These are phyloP conservation scores for Botrytis byssoidea DNA, from an alignment of 2,329 filamentous ascomycete species.

Conservation along the genomic window DNA sequence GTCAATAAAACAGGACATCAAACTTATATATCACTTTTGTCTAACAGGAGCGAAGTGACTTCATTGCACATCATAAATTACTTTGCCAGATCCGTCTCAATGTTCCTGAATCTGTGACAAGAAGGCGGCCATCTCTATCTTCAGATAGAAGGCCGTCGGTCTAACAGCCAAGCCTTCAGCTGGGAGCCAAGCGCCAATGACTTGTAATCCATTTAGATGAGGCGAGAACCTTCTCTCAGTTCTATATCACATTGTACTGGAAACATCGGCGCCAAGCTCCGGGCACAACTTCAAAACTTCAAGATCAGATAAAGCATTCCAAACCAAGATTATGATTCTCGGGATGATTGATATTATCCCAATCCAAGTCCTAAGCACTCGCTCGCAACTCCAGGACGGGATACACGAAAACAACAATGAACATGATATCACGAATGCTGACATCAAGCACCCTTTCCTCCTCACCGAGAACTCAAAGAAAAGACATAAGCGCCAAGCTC, in stretches of 20 bases:
- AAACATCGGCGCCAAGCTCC: background rate
- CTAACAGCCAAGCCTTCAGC: background rate
- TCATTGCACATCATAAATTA: no score
- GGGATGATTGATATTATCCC: background rate
- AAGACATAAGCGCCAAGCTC: background rate
- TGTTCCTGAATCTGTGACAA: background rate
- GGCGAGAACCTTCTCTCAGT: background rate
- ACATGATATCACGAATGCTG: background rate
- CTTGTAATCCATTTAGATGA: background rate
- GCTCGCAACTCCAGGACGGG: background rate
- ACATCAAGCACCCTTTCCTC: background rate
- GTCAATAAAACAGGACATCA: background rate
- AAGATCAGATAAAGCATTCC: background rate
- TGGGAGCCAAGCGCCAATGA: background rate
- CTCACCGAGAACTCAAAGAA: background rate
- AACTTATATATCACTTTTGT: background rate
- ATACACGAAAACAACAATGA: background rate
- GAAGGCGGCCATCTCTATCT: background rate
- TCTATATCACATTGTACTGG: background rate
- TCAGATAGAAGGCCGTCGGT: background rate
- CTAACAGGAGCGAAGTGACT: background rate
- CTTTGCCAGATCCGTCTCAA: background rate
- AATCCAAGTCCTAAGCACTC: background rate
- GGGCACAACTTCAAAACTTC: background rate
- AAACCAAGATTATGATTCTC: no score